Percentiles rank a stretch among this genome's conserved stretches.
These are phyloP conservation scores for Conidiobolus incongruus DNA, from an alignment of 371 early-diverging fungal species.

Conservation along the genomic window DNA sequence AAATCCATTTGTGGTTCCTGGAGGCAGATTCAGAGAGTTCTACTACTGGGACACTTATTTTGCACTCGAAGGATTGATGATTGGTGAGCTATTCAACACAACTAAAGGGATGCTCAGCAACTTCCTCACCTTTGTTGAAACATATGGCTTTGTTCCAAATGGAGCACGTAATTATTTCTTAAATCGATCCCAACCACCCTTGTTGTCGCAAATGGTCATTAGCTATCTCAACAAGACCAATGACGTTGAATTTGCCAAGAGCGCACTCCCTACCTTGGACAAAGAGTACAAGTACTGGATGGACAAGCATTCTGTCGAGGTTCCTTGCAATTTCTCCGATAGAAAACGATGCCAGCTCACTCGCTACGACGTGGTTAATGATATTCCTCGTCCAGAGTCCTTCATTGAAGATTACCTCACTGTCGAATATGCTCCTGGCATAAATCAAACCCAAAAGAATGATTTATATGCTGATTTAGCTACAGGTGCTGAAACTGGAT, in stretches of 20 bases:
- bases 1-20: slow-evolving; percentile 64
- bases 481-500: slow-evolving; percentile 71
- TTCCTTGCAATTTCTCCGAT: slow-evolving; percentile 7
- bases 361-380: slow-evolving; percentile 25
- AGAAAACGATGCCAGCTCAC: slow-evolving; percentile 13
- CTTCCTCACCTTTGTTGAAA: slow-evolving; percentile 15
- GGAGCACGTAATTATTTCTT: slow-evolving; percentile 36
- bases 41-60: slow-evolving; percentile 88
- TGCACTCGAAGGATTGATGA: slow-evolving; percentile 51
- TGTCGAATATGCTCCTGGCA: slow-evolving; percentile 11
- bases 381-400: slow-evolving; percentile 53
- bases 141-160: background rate
- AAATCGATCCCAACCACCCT: slow-evolving; percentile 77
- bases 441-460: slow-evolving; percentile 9
- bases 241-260: slow-evolving; percentile 19
- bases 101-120: slow-evolving; percentile 39
- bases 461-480: slow-evolving; percentile 40
- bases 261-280: slow-evolving; percentile 26
- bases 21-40: slow-evolving; percentile 72
- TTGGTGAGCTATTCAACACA: slow-evolving; percentile 27
- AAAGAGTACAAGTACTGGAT: slow-evolving; percentile 49
- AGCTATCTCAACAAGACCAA: slow-evolving; percentile 25
- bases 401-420: slow-evolving; percentile 41
- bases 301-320: slow-evolving; percentile 17
- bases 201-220: slow-evolving; percentile 40